Evolutionary conservation across 2,329 filamentous ascomycete species (phyloP).

Genomic region (Penicillium freii): DNA sequence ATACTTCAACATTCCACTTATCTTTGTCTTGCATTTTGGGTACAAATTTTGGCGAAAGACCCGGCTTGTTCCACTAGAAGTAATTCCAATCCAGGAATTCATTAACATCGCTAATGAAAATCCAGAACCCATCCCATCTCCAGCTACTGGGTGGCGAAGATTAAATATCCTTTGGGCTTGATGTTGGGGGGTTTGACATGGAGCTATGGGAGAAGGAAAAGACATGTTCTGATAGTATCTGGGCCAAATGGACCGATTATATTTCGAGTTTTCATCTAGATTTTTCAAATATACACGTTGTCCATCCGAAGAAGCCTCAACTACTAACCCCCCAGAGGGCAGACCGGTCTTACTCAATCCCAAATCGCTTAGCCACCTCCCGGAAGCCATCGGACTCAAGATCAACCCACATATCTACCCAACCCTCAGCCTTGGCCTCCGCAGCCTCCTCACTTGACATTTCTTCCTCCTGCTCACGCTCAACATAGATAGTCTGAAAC

Average conservation of each 20-base stretch:
- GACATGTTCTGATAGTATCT: background rate
- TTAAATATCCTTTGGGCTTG: constrained; percentile 1
- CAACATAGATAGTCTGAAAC: constrained; percentile 70
- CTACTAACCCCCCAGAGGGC: no score
- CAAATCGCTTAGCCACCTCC: constrained; percentile 53
- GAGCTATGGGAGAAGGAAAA: background rate
- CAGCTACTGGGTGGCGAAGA: background rate
- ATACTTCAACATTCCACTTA: constrained; percentile 60
- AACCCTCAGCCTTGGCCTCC: constrained; percentile 54
- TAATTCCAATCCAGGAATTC: constrained; percentile 31
- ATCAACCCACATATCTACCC: constrained; percentile 65
- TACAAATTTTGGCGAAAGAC: constrained; percentile 37
- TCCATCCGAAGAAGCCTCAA: background rate
- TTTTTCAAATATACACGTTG: background rate
- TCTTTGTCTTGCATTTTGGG: constrained; percentile 50
- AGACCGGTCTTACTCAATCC: constrained; percentile 20
- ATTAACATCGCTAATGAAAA: background rate
- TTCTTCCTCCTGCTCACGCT: constrained; percentile 64
- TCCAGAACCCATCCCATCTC: background rate
- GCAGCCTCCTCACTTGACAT: constrained; percentile 54
- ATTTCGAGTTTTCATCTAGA: background rate
- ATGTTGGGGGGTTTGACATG: background rate
- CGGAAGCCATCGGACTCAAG: constrained; percentile 52
- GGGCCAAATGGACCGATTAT: background rate
- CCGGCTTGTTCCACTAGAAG: constrained; percentile 26